Conservation (phyloP, 768 basidiomycete genomes). For the Lenzites betulinus region DNA sequence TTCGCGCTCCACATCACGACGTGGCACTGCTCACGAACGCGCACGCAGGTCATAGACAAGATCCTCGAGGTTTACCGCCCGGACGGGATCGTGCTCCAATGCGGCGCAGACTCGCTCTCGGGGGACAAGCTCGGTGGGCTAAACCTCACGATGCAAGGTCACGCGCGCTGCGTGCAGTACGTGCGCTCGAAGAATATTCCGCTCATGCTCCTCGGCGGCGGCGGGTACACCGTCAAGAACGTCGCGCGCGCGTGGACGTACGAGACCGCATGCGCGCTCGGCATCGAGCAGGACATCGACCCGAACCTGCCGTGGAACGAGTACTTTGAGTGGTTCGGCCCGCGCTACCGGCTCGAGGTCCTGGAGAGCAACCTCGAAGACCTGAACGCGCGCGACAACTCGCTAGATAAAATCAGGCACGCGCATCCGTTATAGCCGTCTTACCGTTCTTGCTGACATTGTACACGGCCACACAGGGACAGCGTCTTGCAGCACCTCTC, state of each 20-base stretch:
- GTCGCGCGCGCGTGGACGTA: slow-evolving; percentile 95
- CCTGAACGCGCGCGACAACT: slow-evolving; percentile 77
- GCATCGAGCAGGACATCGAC: slow-evolving; percentile 76
- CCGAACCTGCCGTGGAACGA: slow-evolving; percentile 81
- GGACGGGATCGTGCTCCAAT: slow-evolving; percentile 87
- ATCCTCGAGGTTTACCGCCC: slow-evolving; percentile 90
- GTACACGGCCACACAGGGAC: slow-evolving; percentile 37
- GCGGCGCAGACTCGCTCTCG: slow-evolving; percentile 93
- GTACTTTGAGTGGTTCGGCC: slow-evolving; percentile 98
- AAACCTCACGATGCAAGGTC: slow-evolving; percentile 94
- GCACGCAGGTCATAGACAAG: slow-evolving; percentile 70
- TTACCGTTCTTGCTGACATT: background rate
- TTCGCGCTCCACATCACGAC: background rate
- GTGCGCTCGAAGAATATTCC: slow-evolving; percentile 82
- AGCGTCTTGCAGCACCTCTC: slow-evolving; percentile 56
- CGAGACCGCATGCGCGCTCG: slow-evolving; percentile 95
- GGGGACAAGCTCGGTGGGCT: slow-evolving; percentile 96
- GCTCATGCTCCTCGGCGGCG: slow-evolving; percentile 89
- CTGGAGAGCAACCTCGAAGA: slow-evolving; percentile 94
- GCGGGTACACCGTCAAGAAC: slow-evolving; percentile 97
- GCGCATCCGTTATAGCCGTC: slow-evolving; percentile 25
- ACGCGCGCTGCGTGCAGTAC: slow-evolving; percentile 89
- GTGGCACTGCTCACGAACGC: slow-evolving; percentile 8
- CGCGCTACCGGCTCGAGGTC: slow-evolving; percentile 91
- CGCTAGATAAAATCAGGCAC: slow-evolving; percentile 78